phyloP scores from a whole-genome alignment of 805 yeast genomes.

The Blastobotrys peoriensis region DNA sequence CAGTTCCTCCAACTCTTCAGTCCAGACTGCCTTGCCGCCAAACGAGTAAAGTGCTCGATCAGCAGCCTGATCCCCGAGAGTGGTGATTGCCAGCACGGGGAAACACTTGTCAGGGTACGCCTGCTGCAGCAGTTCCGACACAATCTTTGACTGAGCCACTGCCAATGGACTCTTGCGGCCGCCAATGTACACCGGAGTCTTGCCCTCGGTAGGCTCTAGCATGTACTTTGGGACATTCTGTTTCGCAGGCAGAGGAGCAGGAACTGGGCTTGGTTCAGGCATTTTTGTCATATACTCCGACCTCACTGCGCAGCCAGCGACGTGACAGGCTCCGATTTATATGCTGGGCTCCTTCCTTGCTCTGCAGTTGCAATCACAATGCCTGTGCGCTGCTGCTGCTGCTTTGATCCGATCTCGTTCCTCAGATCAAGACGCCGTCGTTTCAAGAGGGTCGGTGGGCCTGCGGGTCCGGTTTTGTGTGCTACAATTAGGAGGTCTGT shows the following conservation, averaged over 20 bases:
- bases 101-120: constrained; percentile 62
- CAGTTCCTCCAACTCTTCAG: constrained; percentile 83
- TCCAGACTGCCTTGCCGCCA: constrained; percentile 96
- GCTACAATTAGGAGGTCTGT: no score
- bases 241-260: neutral
- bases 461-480: no score
- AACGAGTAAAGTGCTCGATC: constrained; percentile 83
- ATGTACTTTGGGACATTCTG: neutral
- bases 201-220: neutral
- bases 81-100: constrained; percentile 71
- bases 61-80: constrained; percentile 87
- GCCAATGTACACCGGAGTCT: constrained; percentile 47
- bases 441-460: no score
- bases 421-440: no score
- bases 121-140: constrained; percentile 52
- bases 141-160: constrained; percentile 74
- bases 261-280: neutral
- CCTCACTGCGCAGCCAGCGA: no score
- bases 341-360: no score
- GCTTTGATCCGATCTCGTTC: no score
- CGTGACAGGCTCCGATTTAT: no score
- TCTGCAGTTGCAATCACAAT: no score
- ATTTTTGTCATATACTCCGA: neutral
- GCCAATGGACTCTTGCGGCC: constrained; percentile 88
- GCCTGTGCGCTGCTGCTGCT: no score